Base-by-base conservation (phyloP, 2,329 filamentous ascomycete species). In the Epichloe sp. region DNA sequence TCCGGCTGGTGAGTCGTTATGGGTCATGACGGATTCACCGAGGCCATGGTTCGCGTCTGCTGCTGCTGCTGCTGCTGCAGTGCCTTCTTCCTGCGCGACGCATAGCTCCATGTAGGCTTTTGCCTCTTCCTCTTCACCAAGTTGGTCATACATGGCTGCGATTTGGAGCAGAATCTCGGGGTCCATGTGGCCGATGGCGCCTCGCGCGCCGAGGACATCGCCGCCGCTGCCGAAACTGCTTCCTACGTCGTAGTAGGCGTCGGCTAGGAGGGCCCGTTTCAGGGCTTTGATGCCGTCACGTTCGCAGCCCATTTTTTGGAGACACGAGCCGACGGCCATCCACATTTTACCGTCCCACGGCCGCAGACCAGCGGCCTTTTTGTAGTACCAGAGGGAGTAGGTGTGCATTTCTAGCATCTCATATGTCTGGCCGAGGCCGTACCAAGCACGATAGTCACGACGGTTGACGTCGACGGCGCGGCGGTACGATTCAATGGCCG, bases 291-390 rank as follows among this genome's bases (percentile, higher is more conserved):
- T 96, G 34, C 88, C 91, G 59, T 96, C 90, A n/a, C 83, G 78
- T 48, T 88, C 75, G 50, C 90, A 82, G 49, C 83, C 85, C 77
- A 96, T 94, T 64, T 90, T 91, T 55, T 91, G 85, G 56, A 95
- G 83, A 64, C 91, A 96, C 36, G 86, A 86, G 10, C 88, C 93
- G 5, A 98, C 89, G 0, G 93, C 93, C 72, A 93, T 86, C 93
- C 93, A 98, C 87, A 98, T 95, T 68, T 97, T 97, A 0, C 90
- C 88, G 59, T 98, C 93, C 76, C 91, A 96, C 0, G 91, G 89
- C n/a, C 90, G 82, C 2, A 98, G 74, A 0, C 89, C 88, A 0
- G 91, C 91, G 0, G 93, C 93, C 52, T 93, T 88, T 88, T 97
- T 94, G 71, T 95, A 96, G 69, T 98, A 98, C 78, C 93, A 97